Percentiles rank a stretch among this genome's conserved stretches.
These are phyloP conservation scores for Gossypium schwendimanii DNA, from an alignment of 441 rosid genomes.

Conservation along the genomic window DNA sequence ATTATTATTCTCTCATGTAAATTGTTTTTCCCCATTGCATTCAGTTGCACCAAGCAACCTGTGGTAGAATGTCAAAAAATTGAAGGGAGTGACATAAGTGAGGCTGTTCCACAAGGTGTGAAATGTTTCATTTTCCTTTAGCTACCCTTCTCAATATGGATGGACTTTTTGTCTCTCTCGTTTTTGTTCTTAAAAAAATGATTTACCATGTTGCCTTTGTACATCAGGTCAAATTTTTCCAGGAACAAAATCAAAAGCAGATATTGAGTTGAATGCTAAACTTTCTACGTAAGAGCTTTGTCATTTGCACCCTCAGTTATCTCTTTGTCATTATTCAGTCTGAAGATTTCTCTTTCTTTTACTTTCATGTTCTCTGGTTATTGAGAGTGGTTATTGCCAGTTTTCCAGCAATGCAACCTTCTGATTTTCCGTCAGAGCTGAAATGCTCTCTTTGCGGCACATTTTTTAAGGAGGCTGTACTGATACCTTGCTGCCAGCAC, in stretches of 20 bases:
- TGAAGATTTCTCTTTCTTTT: constrained; percentile 3
- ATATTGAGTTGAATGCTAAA: constrained; percentile 19
- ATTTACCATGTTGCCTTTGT: constrained; percentile 9
- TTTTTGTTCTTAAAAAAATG: not conserved
- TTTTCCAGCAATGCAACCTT: constrained; percentile 19
- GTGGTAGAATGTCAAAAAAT: constrained; percentile 21
- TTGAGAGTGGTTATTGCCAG: constrained; percentile 16
- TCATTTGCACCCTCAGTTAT: not conserved
- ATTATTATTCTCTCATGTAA: not conserved
- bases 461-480: constrained; percentile 43
- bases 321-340: constrained; percentile 2
- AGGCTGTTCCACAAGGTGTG: constrained; percentile 29
- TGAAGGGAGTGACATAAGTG: constrained; percentile 28
- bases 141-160: not conserved
- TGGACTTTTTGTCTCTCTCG: not conserved
- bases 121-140: constrained; percentile 4
- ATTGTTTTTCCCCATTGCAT: not conserved
- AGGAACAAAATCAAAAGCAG: constrained; percentile 17
- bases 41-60: constrained; percentile 29
- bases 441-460: constrained; percentile 39
- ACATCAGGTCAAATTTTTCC: constrained; percentile 18
- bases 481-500: constrained; percentile 59
- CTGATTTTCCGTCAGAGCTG: constrained; percentile 36
- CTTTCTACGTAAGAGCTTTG: constrained; percentile 22
- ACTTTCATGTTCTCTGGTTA: constrained; percentile 8